Evolutionary conservation across 2,329 filamentous ascomycete species (phyloP).

Genomic region (Pestalotiopsis sp.): DNA sequence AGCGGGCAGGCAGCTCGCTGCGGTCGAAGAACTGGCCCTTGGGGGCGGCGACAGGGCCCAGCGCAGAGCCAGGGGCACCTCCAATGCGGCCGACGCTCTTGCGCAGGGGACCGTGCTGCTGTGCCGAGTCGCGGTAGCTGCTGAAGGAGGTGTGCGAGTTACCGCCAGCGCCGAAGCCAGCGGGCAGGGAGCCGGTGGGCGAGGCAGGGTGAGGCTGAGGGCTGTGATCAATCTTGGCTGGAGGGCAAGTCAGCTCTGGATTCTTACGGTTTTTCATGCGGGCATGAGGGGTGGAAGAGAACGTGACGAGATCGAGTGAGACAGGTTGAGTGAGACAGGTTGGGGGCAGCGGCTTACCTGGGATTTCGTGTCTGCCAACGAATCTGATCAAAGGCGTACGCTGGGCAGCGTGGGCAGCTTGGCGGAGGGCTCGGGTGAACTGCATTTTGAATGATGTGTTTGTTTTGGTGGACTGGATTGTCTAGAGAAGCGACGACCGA

Average conservation of each 20-base stretch:
- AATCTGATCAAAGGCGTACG: slow-evolving; percentile 65
- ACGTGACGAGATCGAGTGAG: slow-evolving; percentile 3
- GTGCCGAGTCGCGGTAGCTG: slow-evolving; percentile 75
- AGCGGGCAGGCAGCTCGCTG: slow-evolving; percentile 82
- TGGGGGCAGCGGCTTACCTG: slow-evolving; percentile 46
- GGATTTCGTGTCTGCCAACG: slow-evolving; percentile 57
- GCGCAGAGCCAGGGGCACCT: slow-evolving; percentile 64
- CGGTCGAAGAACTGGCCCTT: slow-evolving; percentile 85
- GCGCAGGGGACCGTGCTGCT: slow-evolving; percentile 76
- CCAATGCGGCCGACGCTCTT: slow-evolving; percentile 59
- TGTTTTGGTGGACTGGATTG: slow-evolving; percentile 14
- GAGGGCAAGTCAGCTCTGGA: slow-evolving; percentile 12
- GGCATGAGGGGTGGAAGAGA: not conserved
- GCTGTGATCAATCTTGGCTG: slow-evolving; percentile 73
- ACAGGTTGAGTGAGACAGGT: slow-evolving; percentile 3
- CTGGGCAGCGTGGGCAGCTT: slow-evolving; percentile 61
- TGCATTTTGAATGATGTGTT: slow-evolving; percentile 46
- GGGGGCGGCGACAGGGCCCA: slow-evolving; percentile 73
- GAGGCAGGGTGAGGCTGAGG: slow-evolving; percentile 75
- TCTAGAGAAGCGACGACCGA: slow-evolving; percentile 1
- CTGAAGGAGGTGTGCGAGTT: slow-evolving; percentile 67
- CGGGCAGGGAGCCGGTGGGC: slow-evolving; percentile 65
- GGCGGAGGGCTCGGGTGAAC: slow-evolving; percentile 58
- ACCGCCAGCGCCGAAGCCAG: slow-evolving; percentile 42
- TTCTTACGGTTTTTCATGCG: not conserved